A percentile compares a stretch with the other conserved stretches of the same genome.
These are phyloP conservation scores for Spergularia marina DNA, from an alignment of 148 eudicot species.

Conservation along the genomic window DNA sequence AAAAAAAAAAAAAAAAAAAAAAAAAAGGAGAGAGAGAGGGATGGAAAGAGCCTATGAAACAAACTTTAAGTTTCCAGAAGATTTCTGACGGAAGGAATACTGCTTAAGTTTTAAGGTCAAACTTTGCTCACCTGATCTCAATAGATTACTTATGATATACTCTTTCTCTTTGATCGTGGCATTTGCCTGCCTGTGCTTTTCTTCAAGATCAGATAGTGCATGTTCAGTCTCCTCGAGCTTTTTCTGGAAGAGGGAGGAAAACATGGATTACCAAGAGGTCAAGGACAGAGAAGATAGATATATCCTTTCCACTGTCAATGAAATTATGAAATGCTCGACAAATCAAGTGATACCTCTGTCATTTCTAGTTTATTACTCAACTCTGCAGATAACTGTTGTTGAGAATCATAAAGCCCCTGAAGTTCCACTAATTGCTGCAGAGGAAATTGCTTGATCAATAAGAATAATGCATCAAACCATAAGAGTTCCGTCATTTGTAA, in stretches of 20 bases:
- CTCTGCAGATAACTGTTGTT: slow-evolving; percentile 70
- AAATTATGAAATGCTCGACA: slow-evolving; percentile 5
- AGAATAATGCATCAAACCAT: slow-evolving; percentile 10
- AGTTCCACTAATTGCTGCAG: slow-evolving; percentile 77
- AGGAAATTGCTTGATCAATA: neutral
- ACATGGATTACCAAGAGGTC: neutral
- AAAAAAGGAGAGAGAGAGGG: neutral
- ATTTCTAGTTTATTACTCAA: slow-evolving; percentile 75
- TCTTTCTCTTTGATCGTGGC: slow-evolving; percentile 94
- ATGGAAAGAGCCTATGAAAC: neutral
- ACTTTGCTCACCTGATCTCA: slow-evolving; percentile 71
- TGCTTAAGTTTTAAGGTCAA: neutral
- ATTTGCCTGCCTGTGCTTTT: slow-evolving; percentile 89
- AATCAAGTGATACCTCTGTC: slow-evolving; percentile 61
- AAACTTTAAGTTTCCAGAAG: neutral
- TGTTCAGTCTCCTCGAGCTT: slow-evolving; percentile 89
- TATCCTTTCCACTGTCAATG: neutral
- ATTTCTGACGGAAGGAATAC: slow-evolving; percentile 7
- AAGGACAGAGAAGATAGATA: neutral
- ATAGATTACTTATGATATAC: slow-evolving; percentile 77
- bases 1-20: neutral
- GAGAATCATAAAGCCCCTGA: slow-evolving; percentile 73
- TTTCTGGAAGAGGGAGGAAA: slow-evolving; percentile 45
- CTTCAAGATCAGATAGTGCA: slow-evolving; percentile 86
- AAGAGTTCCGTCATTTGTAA: slow-evolving; percentile 3